Conservation (phyloP, 2,329 filamentous ascomycete genomes). For the Sclerotinia borealis region DNA sequence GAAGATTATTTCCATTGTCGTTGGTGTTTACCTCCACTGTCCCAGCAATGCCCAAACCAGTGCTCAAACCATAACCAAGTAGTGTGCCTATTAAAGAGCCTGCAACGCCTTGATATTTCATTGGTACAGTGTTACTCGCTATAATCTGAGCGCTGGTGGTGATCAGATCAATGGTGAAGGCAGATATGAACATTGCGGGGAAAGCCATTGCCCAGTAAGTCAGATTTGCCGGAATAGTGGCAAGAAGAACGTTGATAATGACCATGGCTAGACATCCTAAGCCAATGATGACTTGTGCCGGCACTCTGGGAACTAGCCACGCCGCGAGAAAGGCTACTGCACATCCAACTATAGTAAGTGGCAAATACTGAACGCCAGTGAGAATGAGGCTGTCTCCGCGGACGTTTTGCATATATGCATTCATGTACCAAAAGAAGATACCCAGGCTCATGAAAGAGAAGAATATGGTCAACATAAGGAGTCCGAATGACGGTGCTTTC, state of each 20-base stretch:
- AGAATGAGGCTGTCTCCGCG: constrained; percentile 38
- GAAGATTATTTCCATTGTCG: constrained; percentile 18
- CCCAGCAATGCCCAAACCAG: constrained; percentile 40
- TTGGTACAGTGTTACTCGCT: constrained; percentile 44
- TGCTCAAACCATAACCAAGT: constrained; percentile 37
- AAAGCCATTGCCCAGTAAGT: constrained; percentile 41
- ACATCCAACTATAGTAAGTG: constrained; percentile 37
- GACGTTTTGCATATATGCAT: constrained; percentile 39
- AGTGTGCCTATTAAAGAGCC: constrained; percentile 42
- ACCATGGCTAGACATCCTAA: constrained; percentile 35
- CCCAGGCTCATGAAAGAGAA: constrained; percentile 30
- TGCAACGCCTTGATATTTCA: constrained; percentile 44
- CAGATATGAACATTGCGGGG: constrained; percentile 33
- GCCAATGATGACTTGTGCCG: constrained; percentile 42
- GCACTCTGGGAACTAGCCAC: constrained; percentile 41
- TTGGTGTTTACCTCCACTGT: constrained; percentile 33
- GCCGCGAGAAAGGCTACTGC: constrained; percentile 37
- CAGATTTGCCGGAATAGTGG: constrained; percentile 41
- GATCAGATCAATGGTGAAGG: constrained; percentile 43
- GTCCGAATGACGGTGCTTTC: constrained; percentile 20
- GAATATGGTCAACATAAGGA: constrained; percentile 16
- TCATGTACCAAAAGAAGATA: constrained; percentile 44
- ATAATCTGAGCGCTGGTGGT: constrained; percentile 48
- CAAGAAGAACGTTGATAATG: constrained; percentile 34
- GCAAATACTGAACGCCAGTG: constrained; percentile 36